Conservation (phyloP, 306 rosid genomes). For the Fagus sylvatica region DNA sequence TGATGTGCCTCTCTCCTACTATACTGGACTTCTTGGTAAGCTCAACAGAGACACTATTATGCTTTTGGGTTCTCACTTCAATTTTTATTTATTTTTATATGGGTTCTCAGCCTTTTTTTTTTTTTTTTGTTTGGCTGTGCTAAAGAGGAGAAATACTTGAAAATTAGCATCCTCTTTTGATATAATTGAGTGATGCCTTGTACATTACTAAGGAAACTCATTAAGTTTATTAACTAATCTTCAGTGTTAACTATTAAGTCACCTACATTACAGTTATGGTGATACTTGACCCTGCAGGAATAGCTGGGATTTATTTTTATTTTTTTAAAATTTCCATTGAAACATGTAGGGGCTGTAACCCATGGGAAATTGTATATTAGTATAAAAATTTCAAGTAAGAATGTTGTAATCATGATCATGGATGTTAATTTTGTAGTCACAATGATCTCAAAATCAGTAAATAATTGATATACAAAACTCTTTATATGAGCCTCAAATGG, state of each 20-base stretch:
- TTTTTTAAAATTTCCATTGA: not conserved
- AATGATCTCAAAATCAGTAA: not conserved
- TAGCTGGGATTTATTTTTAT: not conserved
- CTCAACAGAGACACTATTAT: not conserved
- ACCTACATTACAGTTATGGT: not conserved
- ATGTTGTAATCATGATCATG: not conserved
- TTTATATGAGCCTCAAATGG: not conserved
- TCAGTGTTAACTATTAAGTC: not conserved
- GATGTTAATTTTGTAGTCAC: not conserved
- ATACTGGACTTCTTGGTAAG: slow-evolving; percentile 51
- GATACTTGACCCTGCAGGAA: not conserved
- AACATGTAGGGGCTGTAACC: not conserved
- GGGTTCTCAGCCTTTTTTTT: not conserved
- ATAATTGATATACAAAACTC: not conserved
- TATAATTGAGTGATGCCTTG: not conserved
- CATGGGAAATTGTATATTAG: not conserved
- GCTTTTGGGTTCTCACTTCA: not conserved
- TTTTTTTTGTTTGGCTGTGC: not conserved
- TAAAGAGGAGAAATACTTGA: not conserved
- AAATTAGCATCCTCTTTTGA: not conserved
- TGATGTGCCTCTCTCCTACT: slow-evolving; percentile 50
- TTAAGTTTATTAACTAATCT: not conserved
- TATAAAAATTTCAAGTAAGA: not conserved
- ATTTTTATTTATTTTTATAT: not conserved
- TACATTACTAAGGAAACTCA: not conserved